Conservation (phyloP, 495 filamentous ascomycete species). For the Usnea hakonensis region DNA sequence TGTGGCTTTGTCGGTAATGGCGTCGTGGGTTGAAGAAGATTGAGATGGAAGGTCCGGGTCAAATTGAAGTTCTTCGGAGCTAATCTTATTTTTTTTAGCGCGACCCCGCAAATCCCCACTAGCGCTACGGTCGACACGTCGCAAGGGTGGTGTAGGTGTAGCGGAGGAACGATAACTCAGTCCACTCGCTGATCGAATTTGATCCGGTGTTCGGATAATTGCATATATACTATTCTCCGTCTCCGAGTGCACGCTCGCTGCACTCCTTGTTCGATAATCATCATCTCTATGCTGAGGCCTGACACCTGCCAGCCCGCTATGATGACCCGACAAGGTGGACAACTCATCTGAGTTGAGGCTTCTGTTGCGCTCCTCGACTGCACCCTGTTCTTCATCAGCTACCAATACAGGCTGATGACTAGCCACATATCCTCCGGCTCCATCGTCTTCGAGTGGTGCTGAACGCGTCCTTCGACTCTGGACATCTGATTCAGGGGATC, state of each 20-base stretch:
- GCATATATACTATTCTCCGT: slow-evolving; percentile 38
- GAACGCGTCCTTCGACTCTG: slow-evolving; percentile 23
- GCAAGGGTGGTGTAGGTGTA: slow-evolving; percentile 64
- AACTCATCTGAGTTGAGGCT: slow-evolving; percentile 23
- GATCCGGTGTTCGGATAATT: slow-evolving; percentile 46
- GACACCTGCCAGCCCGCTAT: slow-evolving; percentile 33
- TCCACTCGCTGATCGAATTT: slow-evolving; percentile 52
- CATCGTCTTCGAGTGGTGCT: slow-evolving; percentile 2
- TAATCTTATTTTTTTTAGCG: slow-evolving; percentile 27
- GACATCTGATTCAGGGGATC: slow-evolving; percentile 27
- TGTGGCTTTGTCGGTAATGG: slow-evolving; percentile 80
- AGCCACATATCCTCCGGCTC: slow-evolving; percentile 29
- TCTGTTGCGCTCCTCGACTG: slow-evolving; percentile 29
- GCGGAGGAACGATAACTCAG: slow-evolving; percentile 42
- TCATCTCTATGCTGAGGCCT: slow-evolving; percentile 22
- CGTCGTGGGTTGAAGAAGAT: slow-evolving; percentile 60
- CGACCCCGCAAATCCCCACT: slow-evolving; percentile 70
- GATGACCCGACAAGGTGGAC: slow-evolving; percentile 14
- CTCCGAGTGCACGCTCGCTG: slow-evolving; percentile 42
- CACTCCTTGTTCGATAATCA: slow-evolving; percentile 31
- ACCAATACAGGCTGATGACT: slow-evolving; percentile 46
- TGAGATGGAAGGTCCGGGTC: slow-evolving; percentile 38
- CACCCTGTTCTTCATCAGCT: slow-evolving; percentile 37
- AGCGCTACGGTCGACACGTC: slow-evolving; percentile 62
- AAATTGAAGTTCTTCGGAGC: slow-evolving; percentile 24